These are phyloP conservation scores for Corylus heterophylla DNA, from an alignment of 306 rosid genomes.

Conservation along the genomic window DNA sequence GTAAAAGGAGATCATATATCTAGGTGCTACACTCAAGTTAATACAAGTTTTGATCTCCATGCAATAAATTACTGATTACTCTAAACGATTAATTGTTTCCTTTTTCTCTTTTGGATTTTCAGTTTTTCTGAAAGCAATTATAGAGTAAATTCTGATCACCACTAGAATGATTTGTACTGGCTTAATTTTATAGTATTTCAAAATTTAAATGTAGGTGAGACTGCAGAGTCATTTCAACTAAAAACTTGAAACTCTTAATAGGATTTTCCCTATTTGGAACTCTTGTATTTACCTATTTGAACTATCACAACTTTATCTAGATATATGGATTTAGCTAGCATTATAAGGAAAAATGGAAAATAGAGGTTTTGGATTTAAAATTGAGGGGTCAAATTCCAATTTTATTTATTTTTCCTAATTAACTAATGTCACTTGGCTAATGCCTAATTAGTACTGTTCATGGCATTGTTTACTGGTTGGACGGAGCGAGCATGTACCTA, in stretches of 20 bases:
- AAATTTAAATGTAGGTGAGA: not conserved
- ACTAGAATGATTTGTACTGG: not conserved
- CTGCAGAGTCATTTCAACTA: not conserved
- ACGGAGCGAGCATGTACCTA: not conserved
- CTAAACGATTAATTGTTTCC: too few species aligned
- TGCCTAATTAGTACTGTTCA: not conserved
- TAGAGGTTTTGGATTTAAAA: not conserved
- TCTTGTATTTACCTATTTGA: not conserved
- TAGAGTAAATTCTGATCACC: not conserved
- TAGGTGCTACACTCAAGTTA: not conserved
- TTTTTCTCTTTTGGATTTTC: too few species aligned
- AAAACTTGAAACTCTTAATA: not conserved
- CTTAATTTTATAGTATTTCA: not conserved
- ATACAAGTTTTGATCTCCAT: too few species aligned
- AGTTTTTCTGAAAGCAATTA: too few species aligned
- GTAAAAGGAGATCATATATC: not conserved
- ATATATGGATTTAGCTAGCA: not conserved
- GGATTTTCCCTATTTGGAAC: not conserved
- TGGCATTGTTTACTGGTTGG: not conserved
- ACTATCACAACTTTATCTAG: not conserved
- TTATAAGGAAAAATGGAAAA: not conserved
- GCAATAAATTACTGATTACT: too few species aligned
- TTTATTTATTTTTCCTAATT: not conserved
- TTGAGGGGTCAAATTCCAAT: not conserved
- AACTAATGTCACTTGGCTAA: not conserved